Base-by-base conservation (phyloP, 148 eudicot species). In the Cornus kousa region DNA sequence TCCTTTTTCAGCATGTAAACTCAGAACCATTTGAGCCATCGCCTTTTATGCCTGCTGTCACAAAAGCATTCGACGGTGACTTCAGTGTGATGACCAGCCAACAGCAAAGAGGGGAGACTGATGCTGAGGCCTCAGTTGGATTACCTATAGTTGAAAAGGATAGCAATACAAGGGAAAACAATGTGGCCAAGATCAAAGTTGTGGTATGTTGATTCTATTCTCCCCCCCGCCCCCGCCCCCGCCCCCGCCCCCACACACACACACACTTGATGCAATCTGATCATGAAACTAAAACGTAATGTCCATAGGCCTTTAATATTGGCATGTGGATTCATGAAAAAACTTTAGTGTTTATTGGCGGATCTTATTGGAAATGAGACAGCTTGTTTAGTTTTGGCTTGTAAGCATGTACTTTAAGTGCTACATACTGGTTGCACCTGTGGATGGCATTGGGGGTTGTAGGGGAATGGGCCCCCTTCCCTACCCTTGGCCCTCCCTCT, bases 161-260 rank as follows among this genome's bases (percentile, higher is more conserved):
- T 83, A 85, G 12, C 80, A 83, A 57, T 82, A 73, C 94, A 31
- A 96, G 90, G 88, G 99, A 96, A 80, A 92, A 80, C 76, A 96
- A 91, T 79, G 98, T 96, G 85, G 98, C 99, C 74, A 96, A 96
- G 84, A 88, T 96, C 80, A 96, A 92, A 93, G 99, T 96, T 62
- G 98, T 96, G 91, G 99, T 96, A 91, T 81, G 89, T 73, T 35
- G 14, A 13, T 53, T 78, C 46, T 50, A 35, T 70, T 7, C 57
- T 59, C 60, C 28, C 17, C 5, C 5, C 40, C 16, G 62, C 20
- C 24, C 32, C 65, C 17, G 31, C 28, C 16, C 31, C 17, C 35
- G 59, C 37, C 62, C 3, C 33, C 20, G n/a, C 65, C 62, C 46
- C 46, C 39, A 9, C 60, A 11, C n/a, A n/a, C n/a, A n/a, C n/a